Percentiles rank a stretch among this genome's conserved stretches.
phyloP scores from a whole-genome alignment of 2,329 filamentous ascomycete species.

The Penicillium sp. region DNA sequence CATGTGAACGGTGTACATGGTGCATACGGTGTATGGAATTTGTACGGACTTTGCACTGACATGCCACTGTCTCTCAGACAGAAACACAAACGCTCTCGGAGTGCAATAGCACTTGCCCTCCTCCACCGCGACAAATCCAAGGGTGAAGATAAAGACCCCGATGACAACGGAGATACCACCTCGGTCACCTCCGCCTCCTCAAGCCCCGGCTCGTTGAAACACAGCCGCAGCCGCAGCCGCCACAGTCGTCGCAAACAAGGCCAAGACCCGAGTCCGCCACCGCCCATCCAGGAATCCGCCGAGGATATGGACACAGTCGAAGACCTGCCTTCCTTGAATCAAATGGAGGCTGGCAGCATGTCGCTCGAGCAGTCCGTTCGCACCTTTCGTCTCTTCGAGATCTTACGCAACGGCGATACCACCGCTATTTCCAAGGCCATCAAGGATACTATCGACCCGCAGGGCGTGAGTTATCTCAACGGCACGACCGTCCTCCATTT shows the following conservation, averaged over 20 bases:
- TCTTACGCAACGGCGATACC: slow-evolving; percentile 84
- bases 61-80: slow-evolving; percentile 38
- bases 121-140: slow-evolving; percentile 53
- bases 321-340: slow-evolving; percentile 34
- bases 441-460: slow-evolving; percentile 54
- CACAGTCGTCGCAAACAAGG: slow-evolving; percentile 30
- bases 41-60: slow-evolving; percentile 18
- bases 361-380: slow-evolving; percentile 89
- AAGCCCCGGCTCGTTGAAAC: slow-evolving; percentile 29
- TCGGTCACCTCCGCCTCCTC: slow-evolving; percentile 29
- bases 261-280: slow-evolving; percentile 22
- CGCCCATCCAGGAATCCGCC: slow-evolving; percentile 22
- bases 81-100: slow-evolving; percentile 57
- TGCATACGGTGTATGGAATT: neutral
- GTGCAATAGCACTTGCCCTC: slow-evolving; percentile 53
- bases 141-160: slow-evolving; percentile 37
- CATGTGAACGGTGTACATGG: slow-evolving; percentile 14
- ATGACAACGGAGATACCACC: slow-evolving; percentile 20
- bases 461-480: slow-evolving; percentile 42
- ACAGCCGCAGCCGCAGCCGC: slow-evolving; percentile 31
- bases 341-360: slow-evolving; percentile 35
- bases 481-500: slow-evolving; percentile 91
- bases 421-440: slow-evolving; percentile 85
- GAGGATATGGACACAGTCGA: slow-evolving; percentile 31
- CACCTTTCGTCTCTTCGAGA: slow-evolving; percentile 92